Conservation (phyloP, 2,329 filamentous ascomycete genomes). For the Pseudocercospora fijiensis region DNA sequence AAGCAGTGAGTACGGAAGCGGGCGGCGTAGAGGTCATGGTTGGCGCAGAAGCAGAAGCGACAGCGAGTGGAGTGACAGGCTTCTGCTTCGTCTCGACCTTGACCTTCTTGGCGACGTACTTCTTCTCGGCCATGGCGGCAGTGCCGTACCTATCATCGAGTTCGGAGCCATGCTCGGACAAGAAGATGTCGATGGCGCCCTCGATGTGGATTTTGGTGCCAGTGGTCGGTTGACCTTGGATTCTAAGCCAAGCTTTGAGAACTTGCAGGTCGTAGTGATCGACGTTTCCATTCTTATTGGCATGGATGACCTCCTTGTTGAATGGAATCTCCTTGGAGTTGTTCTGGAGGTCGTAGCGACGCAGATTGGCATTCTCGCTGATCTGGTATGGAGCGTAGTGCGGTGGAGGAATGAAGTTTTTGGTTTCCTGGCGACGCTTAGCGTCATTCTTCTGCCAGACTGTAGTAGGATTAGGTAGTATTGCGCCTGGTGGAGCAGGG, state of each 20-base stretch:
- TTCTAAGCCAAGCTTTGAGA: slow-evolving; percentile 6
- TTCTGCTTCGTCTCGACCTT: not conserved
- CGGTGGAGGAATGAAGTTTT: not conserved
- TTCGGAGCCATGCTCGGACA: not conserved
- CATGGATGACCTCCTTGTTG: not conserved
- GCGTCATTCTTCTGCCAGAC: not conserved
- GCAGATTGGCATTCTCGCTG: not conserved
- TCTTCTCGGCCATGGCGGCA: not conserved
- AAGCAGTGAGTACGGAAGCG: not conserved
- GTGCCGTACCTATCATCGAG: slow-evolving; percentile 7
- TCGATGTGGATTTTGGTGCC: slow-evolving; percentile 5
- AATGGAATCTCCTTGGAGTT: slow-evolving; percentile 1
- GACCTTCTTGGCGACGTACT: not conserved
- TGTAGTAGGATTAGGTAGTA: not conserved
- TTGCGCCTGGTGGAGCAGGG: not conserved
- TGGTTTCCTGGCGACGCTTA: not conserved
- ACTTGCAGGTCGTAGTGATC: not conserved
- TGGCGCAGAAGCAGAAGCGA: not conserved
- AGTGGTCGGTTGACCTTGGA: not conserved
- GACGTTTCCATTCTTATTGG: not conserved
- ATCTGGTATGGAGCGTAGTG: not conserved
- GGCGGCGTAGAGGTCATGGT: not conserved
- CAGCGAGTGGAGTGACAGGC: not conserved
- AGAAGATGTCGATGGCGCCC: slow-evolving; percentile 5
- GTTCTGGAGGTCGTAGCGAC: not conserved